Conservation (phyloP, 2,329 filamentous ascomycete genomes). For the Aspergillus aculeatus region DNA sequence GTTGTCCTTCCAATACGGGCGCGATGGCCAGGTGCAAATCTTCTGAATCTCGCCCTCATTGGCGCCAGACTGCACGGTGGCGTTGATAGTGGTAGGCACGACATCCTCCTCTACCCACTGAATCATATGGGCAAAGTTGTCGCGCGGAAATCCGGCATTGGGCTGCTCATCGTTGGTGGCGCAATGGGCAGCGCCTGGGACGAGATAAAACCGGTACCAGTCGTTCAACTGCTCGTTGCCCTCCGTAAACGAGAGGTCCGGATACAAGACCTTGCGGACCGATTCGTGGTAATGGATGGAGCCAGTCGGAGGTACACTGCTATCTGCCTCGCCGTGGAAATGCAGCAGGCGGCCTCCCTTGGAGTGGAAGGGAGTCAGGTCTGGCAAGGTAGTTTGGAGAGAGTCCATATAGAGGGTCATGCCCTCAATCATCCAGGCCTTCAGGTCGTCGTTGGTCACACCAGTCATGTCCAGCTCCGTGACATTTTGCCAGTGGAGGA, state of each 20-base stretch:
- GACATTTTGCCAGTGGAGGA: not conserved
- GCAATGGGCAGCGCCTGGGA: not conserved
- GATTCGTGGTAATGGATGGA: not conserved
- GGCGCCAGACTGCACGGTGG: not conserved
- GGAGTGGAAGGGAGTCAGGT: not conserved
- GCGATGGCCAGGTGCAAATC: not conserved
- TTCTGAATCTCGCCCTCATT: not conserved
- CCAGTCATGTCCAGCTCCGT: not conserved
- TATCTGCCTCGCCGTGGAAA: not conserved
- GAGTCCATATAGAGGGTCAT: not conserved
- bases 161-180: not conserved
- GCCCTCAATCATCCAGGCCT: not conserved
- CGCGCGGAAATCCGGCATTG: not conserved
- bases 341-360: slow-evolving; percentile 2
- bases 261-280: slow-evolving; percentile 1
- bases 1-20: slow-evolving; percentile 1
- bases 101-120: not conserved
- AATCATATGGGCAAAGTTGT: not conserved
- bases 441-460: not conserved
- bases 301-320: not conserved
- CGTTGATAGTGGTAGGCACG: not conserved
- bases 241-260: not conserved
- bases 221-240: not conserved
- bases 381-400: not conserved
- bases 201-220: not conserved